These are phyloP conservation scores for Gossypium raimondii DNA, from an alignment of 345 rosid genomes.

Conservation along the genomic window DNA sequence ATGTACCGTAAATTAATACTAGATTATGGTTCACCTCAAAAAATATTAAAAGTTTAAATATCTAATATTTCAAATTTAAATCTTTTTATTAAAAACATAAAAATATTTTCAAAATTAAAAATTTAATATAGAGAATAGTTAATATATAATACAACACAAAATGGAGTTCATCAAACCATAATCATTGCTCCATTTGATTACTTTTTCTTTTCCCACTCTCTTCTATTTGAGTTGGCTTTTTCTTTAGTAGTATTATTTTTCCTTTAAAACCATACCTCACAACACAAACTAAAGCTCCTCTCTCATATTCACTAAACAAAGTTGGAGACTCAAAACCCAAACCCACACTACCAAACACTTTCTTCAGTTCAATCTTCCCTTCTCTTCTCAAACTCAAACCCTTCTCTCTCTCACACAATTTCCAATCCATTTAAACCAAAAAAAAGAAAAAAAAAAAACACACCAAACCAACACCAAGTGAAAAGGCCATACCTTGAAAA, in stretches of 20 bases:
- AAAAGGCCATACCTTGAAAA: constrained; percentile 1
- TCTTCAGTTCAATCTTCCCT: not conserved
- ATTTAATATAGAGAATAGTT: too few species aligned
- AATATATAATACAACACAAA: not conserved
- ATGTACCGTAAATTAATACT: too few species aligned
- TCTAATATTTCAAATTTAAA: too few species aligned
- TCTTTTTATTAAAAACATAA: too few species aligned
- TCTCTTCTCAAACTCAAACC: not conserved
- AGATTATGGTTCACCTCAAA: too few species aligned
- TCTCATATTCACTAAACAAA: not conserved
- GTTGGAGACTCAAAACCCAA: not conserved
- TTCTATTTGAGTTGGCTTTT: not conserved
- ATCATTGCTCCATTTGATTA: not conserved
- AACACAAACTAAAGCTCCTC: not conserved
- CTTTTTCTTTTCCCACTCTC: too few species aligned
- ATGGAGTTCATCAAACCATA: not conserved
- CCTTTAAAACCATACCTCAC: not conserved
- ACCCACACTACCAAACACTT: not conserved
- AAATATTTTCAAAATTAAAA: too few species aligned
- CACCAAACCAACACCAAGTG: not conserved
- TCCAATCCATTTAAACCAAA: not conserved
- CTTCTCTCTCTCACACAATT: not conserved
- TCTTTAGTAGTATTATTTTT: not conserved
- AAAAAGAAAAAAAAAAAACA: not conserved
- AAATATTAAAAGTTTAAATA: too few species aligned